Conservation (phyloP, 2,329 filamentous ascomycete species). For the Colletotrichum lini region DNA sequence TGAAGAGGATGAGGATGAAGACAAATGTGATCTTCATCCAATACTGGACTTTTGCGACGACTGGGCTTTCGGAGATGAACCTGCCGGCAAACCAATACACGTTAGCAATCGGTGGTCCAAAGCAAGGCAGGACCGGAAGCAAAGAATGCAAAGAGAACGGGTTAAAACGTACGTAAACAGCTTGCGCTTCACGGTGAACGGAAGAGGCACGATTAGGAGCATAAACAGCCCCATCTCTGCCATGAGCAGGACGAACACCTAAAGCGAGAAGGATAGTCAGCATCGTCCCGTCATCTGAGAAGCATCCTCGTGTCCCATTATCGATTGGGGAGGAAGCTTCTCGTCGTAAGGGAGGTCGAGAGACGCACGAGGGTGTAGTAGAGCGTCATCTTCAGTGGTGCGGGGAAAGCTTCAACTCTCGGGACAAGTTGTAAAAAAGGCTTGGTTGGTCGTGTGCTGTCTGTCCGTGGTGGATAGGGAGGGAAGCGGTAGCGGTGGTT, state of each 20-base stretch:
- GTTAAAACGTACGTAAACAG: slow-evolving; percentile 76
- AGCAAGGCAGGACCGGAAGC: background rate
- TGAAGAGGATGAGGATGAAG: slow-evolving; percentile 97
- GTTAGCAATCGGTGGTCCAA: slow-evolving; percentile 24
- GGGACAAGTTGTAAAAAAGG: slow-evolving; percentile 7
- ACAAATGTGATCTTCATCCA: slow-evolving; percentile 99
- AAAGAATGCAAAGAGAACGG: background rate
- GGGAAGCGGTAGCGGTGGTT: slow-evolving; percentile 4
- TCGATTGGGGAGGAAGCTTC: background rate
- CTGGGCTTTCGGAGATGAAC: slow-evolving; percentile 91
- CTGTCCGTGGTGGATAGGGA: slow-evolving; percentile 10
- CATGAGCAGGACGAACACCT: slow-evolving; percentile 89
- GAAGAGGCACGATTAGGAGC: slow-evolving; percentile 87
- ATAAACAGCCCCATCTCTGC: slow-evolving; percentile 87
- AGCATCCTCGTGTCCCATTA: slow-evolving; percentile 17
- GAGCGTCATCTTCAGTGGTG: slow-evolving; percentile 66
- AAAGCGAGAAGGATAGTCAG: slow-evolving; percentile 24
- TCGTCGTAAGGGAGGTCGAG: background rate
- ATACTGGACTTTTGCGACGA: slow-evolving; percentile 95
- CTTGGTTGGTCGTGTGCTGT: slow-evolving; percentile 33
- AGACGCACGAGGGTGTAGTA: slow-evolving; percentile 68
- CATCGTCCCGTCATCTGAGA: background rate
- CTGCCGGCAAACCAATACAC: slow-evolving; percentile 55
- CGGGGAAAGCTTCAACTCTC: slow-evolving; percentile 37
- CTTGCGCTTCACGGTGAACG: slow-evolving; percentile 86